Evolutionary conservation across 129 eudicot genomes (phyloP), one percentile per base, ranked within the genome.

Genomic region (Smallanthus sonchifolius): DNA sequence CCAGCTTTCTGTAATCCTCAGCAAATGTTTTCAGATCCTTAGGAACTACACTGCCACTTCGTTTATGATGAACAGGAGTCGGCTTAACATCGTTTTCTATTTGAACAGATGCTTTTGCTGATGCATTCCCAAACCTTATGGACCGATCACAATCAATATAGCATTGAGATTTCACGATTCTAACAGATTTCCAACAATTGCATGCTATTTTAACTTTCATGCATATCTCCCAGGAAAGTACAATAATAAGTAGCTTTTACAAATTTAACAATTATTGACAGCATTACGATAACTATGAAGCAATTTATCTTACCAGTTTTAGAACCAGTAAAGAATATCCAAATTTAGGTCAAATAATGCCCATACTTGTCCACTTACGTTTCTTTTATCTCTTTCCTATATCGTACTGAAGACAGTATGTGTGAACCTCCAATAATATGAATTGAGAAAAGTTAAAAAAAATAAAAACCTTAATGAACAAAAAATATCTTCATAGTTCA

Each of bases 21-120:
- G 99, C 97, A 81, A 83, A 91, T 65, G 99, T 80, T n/a, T 84
- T 84, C 65, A 95, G 85, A 85, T 91, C 97, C 87, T 87, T 91
- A 59, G 89, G 86, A 77, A 88, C 77, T 9, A 81, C 72, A 80
- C 94, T 89, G 71, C 84, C 80, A 38, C 69, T 84, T 82, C 91
- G 87, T 73, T 79, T 67, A 85, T 87, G 96, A 64, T 56, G 83
- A 42, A 70, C 68, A 68, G 82, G 75, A 76, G 67, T 74, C 45
- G 59, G 65, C 59, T 66, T 77, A 14, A 83, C 85, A 60, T 84
- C 84, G 39, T 77, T 86, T 73, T 84, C 93, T 56, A 67, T 67
- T 42, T 79, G 85, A 71, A 80, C 80, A 67, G 85, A 76, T 64
- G 88, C 77, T 76, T 80, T 82, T 36, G 83, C 47, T 67, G 89